Conservation (phyloP, 768 basidiomycete species). For the Mrakia frigida region DNA sequence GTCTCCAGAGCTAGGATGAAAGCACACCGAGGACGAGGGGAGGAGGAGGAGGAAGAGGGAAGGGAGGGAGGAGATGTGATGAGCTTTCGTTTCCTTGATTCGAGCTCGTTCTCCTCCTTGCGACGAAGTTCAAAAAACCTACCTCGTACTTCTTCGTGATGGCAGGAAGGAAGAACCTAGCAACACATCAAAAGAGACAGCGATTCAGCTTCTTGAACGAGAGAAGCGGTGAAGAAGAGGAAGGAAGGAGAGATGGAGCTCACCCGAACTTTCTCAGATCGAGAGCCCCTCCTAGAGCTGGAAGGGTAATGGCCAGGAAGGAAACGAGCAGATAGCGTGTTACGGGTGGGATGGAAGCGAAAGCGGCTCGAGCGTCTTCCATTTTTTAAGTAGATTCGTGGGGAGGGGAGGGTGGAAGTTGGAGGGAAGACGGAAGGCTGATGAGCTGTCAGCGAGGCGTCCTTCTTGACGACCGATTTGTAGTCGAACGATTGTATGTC, state of each 20-base stretch:
- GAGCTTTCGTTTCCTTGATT: neutral
- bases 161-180: neutral
- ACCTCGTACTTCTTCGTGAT: slow-evolving; percentile 12
- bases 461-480: too few relatives aligned
- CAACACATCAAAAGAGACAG: neutral
- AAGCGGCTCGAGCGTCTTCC: slow-evolving; percentile 16
- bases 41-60: too few relatives aligned
- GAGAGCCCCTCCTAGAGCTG: neutral
- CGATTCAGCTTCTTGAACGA: neutral
- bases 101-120: too few relatives aligned
- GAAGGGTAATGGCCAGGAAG: neutral
- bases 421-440: too few relatives aligned
- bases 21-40: neutral
- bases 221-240: neutral
- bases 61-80: neutral
- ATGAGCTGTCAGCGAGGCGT: too few relatives aligned
- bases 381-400: neutral
- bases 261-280: neutral
- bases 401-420: too few relatives aligned
- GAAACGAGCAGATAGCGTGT: slow-evolving; percentile 3
- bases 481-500: too few relatives aligned
- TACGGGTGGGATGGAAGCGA: slow-evolving; percentile 8
- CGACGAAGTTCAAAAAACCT: neutral
- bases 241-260: neutral
- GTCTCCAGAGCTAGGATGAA: slow-evolving; percentile 15